These are phyloP conservation scores for Aspergillus melleus DNA, from an alignment of 2,329 filamentous ascomycete species.

Conservation along the genomic window DNA sequence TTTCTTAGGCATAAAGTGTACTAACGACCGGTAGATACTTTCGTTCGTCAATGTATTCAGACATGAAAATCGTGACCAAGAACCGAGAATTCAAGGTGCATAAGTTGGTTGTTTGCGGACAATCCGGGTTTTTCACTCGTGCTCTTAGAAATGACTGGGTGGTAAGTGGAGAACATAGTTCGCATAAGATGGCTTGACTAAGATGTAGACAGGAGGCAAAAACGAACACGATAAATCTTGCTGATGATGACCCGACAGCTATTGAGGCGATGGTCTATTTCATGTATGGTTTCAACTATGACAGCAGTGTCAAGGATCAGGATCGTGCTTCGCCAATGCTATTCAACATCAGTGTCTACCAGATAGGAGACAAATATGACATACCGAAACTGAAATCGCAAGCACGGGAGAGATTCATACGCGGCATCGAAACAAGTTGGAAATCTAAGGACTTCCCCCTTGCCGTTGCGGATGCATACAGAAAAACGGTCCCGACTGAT, in stretches of 20 bases:
- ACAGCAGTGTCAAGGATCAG: neutral
- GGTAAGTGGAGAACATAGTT: neutral
- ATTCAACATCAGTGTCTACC: neutral
- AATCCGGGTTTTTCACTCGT: neutral
- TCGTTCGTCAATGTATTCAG: neutral
- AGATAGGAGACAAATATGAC: neutral
- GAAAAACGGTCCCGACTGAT: neutral
- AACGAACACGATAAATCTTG: neutral
- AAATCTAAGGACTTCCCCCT: neutral
- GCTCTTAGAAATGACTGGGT: neutral
- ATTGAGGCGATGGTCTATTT: neutral
- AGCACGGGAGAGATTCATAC: neutral
- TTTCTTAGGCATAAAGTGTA: too few relatives aligned
- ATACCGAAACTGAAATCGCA: neutral
- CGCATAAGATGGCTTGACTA: too few relatives aligned
- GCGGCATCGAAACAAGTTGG: neutral
- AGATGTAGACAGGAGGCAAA: neutral
- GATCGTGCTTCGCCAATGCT: neutral
- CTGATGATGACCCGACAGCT: neutral
- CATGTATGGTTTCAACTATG: neutral
- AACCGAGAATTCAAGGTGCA: neutral
- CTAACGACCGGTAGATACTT: neutral
- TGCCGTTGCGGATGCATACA: neutral
- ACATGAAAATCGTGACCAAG: neutral
- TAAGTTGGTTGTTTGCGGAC: neutral